Evolutionary conservation across 23 red algal genomes (phyloP).

Genomic region (Gracilaria gracilis): DNA sequence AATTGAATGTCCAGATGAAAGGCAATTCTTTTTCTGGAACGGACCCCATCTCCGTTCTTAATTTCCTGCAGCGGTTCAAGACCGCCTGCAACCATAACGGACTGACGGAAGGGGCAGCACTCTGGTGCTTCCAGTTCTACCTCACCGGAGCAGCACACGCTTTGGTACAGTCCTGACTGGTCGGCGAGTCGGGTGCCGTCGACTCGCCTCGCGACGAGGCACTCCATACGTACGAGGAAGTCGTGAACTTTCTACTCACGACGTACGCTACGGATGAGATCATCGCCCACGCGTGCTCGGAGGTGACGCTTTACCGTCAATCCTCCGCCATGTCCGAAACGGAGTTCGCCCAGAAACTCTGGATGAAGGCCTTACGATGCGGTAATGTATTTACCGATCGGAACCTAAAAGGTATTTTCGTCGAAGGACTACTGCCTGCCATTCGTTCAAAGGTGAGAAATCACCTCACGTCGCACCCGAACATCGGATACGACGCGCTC

Average conservation of each 20-base stretch:
- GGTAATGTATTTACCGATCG: slow-evolving; percentile 6
- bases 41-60: no score
- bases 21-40: no score
- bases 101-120: no score
- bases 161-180: no score
- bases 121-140: no score
- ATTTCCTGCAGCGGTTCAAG: no score
- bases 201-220: no score
- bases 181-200: no score
- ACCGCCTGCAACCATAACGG: no score
- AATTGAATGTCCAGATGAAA: no score
- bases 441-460: slow-evolving; percentile 12
- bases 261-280: slow-evolving; percentile 1
- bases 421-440: not conserved
- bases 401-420: not conserved
- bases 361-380: not conserved
- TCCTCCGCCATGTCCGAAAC: not conserved
- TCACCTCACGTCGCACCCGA: not conserved
- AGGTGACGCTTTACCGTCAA: slow-evolving; percentile 2
- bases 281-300: not conserved
- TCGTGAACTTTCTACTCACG: slow-evolving; percentile 11
- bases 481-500: not conserved
- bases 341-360: slow-evolving; percentile 1
- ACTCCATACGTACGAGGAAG: slow-evolving; percentile 11
- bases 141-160: no score